These are phyloP conservation scores for Bipolaris cookei DNA, from an alignment of 2,329 filamentous ascomycete genomes.

Conservation along the genomic window DNA sequence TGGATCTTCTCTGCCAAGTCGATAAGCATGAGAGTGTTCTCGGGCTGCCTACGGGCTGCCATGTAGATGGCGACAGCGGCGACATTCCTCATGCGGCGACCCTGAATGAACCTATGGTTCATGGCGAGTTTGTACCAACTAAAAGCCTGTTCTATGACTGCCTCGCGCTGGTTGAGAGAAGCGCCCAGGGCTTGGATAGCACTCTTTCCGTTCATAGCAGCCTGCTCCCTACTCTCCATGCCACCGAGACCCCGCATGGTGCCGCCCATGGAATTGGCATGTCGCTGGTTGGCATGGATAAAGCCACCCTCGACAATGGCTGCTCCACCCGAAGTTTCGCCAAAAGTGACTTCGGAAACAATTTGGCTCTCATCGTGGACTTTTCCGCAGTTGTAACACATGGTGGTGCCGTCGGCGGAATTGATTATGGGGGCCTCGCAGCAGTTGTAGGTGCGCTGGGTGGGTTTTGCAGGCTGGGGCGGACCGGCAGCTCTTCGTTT, in stretches of 20 bases:
- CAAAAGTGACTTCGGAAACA: conserved; percentile 89
- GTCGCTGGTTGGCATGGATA: conserved; percentile 83
- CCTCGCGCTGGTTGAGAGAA: conserved; percentile 48
- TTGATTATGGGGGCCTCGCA: conserved; percentile 38
- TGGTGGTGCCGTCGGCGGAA: conserved; percentile 25
- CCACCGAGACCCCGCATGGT: conserved; percentile 55
- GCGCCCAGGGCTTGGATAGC: conserved; percentile 50
- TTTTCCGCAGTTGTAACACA: conserved; percentile 81
- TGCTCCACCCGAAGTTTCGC: conserved; percentile 82
- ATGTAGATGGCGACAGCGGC: conserved; percentile 91
- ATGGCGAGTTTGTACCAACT: conserved; percentile 57
- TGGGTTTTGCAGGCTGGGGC: conserved; percentile 23
- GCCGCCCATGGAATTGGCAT: conserved; percentile 66
- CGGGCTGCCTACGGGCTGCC: conserved; percentile 78
- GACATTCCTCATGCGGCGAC: conserved; percentile 82
- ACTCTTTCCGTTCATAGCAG: conserved; percentile 63
- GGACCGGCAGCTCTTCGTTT: conserved; percentile 29
- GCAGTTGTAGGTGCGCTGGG: conserved; percentile 30
- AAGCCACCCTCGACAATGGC: conserved; percentile 91
- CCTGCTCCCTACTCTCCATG: conserved; percentile 65
- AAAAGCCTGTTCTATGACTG: conserved; percentile 49
- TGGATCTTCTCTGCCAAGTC: conserved; percentile 85
- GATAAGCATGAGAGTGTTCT: conserved; percentile 90
- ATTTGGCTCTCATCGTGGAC: conserved; percentile 87
- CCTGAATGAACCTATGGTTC: conserved; percentile 66